A percentile compares a stretch with the other conserved stretches of the same genome.
phyloP scores from a whole-genome alignment of 2,329 filamentous ascomycete genomes.

The Trichoderma atroviride region DNA sequence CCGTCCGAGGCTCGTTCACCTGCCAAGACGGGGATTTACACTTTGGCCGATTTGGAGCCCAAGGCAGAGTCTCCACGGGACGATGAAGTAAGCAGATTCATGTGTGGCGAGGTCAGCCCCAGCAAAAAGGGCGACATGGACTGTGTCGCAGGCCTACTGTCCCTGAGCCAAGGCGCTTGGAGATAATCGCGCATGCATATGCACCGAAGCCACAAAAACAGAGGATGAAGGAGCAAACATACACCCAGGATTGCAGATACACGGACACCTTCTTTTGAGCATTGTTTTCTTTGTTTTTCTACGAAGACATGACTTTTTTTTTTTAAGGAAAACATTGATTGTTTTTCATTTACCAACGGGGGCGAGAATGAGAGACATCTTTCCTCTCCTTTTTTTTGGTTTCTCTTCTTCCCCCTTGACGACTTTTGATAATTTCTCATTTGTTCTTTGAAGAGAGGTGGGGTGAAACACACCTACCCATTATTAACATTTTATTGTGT shows the following conservation, averaged over 20 bases:
- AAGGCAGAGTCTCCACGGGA: slow-evolving; percentile 32
- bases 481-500: background rate
- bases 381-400: background rate
- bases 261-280: background rate
- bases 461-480: background rate
- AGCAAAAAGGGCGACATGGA: slow-evolving; percentile 82
- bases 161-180: slow-evolving; percentile 92
- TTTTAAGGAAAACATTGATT: background rate
- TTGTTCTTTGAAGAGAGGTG: background rate
- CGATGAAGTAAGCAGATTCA: slow-evolving; percentile 73
- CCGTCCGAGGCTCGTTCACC: slow-evolving; percentile 41
- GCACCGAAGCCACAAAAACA: background rate
- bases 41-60: slow-evolving; percentile 54
- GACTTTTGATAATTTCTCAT: slow-evolving; percentile 2
- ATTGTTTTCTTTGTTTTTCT: slow-evolving; percentile 10
- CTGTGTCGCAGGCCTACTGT: slow-evolving; percentile 85
- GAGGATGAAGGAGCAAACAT: background rate
- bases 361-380: background rate
- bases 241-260: background rate
- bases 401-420: slow-evolving; percentile 1
- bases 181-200: slow-evolving; percentile 45
- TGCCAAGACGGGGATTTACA: slow-evolving; percentile 45
- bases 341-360: background rate
- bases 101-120: slow-evolving; percentile 66
- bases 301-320: slow-evolving; percentile 7